These are phyloP conservation scores for Mycena leptocephala DNA, from an alignment of 768 basidiomycete species.

Conservation along the genomic window DNA sequence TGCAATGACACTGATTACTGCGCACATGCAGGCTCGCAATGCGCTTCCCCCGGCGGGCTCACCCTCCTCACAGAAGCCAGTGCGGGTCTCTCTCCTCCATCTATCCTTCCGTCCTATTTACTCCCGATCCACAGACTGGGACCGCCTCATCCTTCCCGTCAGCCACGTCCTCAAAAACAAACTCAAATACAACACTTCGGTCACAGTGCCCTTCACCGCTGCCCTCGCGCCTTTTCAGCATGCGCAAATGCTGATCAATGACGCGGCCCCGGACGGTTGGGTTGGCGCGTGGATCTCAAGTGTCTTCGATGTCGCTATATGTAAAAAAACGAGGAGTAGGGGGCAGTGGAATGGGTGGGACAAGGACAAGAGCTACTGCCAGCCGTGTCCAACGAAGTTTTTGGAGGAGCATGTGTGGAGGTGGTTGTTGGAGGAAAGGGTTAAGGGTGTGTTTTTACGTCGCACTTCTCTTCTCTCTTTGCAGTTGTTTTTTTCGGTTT, in stretches of 20 bases:
- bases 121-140: conserved; percentile 8
- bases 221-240: neutral
- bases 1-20: neutral
- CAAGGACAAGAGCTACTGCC: conserved; percentile 10
- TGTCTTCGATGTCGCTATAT: neutral
- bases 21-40: conserved; percentile 26
- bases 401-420: conserved; percentile 24
- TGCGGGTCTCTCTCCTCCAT: neutral
- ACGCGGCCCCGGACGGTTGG: neutral
- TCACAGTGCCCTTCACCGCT: neutral
- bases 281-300: neutral
- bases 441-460: conserved; percentile 1
- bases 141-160: neutral
- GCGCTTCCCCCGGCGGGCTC: conserved; percentile 19
- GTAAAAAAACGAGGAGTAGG: neutral
- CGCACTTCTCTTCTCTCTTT: neutral
- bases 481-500: neutral
- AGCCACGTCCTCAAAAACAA: neutral
- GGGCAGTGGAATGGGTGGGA: neutral
- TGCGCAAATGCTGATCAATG: neutral
- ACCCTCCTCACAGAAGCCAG: conserved; percentile 7
- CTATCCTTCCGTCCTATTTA: neutral
- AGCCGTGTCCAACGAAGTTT: conserved; percentile 18
- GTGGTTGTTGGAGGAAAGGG: conserved; percentile 13
- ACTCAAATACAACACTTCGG: neutral